Conservation (phyloP, 1,284 basidiomycete species). For the Singerocomus rubriflavus region DNA sequence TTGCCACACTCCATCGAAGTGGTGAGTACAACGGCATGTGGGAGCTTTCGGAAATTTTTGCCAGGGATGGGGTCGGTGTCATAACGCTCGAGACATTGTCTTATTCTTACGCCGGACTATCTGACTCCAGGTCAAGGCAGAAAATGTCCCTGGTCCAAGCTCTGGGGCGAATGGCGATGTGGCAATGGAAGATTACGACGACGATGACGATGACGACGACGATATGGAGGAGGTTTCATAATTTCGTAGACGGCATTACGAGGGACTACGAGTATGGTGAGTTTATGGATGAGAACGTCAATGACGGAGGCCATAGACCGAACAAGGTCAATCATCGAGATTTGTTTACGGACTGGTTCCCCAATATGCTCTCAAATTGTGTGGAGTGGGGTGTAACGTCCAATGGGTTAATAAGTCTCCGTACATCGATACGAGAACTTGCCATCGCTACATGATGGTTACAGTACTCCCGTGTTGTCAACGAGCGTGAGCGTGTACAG, state of each 20-base stretch:
- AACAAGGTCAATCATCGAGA: no score
- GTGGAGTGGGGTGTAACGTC: background rate
- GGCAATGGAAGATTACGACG: slow-evolving; percentile 44
- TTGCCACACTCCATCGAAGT: slow-evolving; percentile 78
- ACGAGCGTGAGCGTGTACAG: background rate
- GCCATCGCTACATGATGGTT: background rate
- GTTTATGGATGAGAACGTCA: no score
- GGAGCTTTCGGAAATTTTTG: slow-evolving; percentile 67
- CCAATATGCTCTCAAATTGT: background rate
- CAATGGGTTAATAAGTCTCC: background rate
- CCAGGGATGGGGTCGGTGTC: slow-evolving; percentile 56
- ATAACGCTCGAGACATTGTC: background rate
- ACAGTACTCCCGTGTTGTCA: background rate
- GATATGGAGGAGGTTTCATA: slow-evolving; percentile 58
- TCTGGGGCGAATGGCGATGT: slow-evolving; percentile 27
- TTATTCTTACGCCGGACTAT: slow-evolving; percentile 30
- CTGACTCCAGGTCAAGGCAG: slow-evolving; percentile 49
- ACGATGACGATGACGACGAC: slow-evolving; percentile 38
- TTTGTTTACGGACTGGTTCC: no score
- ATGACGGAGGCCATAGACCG: no score
- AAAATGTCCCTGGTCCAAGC: slow-evolving; percentile 48
- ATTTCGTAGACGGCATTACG: background rate
- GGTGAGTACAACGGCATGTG: slow-evolving; percentile 73
- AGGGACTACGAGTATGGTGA: no score
- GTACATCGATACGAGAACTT: background rate